phyloP scores from a whole-genome alignment of 1,139 yeast genomes.

The Candida tetrigidarum region DNA sequence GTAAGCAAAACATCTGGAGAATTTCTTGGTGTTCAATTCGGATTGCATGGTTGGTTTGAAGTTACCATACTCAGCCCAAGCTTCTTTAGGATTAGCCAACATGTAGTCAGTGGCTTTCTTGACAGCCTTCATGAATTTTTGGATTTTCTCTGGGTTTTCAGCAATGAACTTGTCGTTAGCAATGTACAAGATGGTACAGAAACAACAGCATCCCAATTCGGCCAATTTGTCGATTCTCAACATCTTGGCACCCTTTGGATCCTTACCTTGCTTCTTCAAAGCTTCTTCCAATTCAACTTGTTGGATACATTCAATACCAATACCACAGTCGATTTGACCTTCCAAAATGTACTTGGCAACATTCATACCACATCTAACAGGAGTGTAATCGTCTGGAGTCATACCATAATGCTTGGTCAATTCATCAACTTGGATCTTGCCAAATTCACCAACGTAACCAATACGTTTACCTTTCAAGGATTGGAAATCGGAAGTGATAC shows the following conservation, averaged over 20 bases:
- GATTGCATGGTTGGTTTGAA: constrained; percentile 53
- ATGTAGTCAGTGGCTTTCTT: constrained; percentile 55
- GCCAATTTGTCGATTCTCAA: constrained; percentile 60
- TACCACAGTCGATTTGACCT: constrained; percentile 60
- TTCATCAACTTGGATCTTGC: constrained; percentile 62
- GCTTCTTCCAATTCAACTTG: constrained; percentile 61
- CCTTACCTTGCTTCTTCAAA: constrained; percentile 47
- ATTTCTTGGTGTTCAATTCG: constrained; percentile 47
- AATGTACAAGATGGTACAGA: constrained; percentile 60
- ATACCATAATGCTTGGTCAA: constrained; percentile 58
- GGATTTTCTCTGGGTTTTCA: constrained; percentile 53
- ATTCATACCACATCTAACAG: constrained; percentile 66
- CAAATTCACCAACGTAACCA: constrained; percentile 64
- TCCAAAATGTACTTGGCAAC: constrained; percentile 59
- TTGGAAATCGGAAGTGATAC: constrained; percentile 54
- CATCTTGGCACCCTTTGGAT: constrained; percentile 54
- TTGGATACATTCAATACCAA: constrained; percentile 63
- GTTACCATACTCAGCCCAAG: constrained; percentile 51
- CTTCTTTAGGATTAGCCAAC: constrained; percentile 44
- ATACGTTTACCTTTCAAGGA: constrained; percentile 57
- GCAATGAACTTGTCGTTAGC: constrained; percentile 54
- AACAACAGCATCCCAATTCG: constrained; percentile 62
- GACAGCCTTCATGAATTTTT: constrained; percentile 48
- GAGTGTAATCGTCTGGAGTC: constrained; percentile 59
- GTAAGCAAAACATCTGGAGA: constrained; percentile 59